These are phyloP conservation scores for Ceratocystiopsis brevicomis DNA, from an alignment of 2,329 filamentous ascomycete species.

Conservation along the genomic window DNA sequence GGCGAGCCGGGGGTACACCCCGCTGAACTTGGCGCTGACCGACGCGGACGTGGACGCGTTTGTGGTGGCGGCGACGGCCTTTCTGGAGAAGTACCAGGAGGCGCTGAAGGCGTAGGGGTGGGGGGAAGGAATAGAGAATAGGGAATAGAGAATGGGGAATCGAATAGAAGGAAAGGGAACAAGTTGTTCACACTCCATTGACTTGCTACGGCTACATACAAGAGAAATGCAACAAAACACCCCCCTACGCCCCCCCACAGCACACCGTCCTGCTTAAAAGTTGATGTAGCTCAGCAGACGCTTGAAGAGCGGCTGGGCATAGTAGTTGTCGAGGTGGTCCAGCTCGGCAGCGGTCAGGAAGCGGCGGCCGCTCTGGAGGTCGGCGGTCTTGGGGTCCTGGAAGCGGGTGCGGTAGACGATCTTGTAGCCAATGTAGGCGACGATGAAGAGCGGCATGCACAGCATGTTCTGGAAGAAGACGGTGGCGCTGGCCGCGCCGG, in stretches of 20 bases:
- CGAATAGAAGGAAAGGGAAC: no score
- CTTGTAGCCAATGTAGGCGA: constrained; percentile 60
- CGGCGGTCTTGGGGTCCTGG: constrained; percentile 56
- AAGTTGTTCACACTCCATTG: no score
- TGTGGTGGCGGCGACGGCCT: constrained; percentile 6
- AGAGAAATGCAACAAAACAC: no score
- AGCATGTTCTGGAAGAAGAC: constrained; percentile 60
- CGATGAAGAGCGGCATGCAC: constrained; percentile 46
- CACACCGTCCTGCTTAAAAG: no score
- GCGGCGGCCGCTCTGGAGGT: constrained; percentile 66
- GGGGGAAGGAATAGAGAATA: no score
- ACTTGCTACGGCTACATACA: no score
- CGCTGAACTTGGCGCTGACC: constrained; percentile 11
- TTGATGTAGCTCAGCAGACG: no score
- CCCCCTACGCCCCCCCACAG: no score
- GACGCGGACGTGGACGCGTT: constrained; percentile 10
- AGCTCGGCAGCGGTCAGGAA: constrained; percentile 32
- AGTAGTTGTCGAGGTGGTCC: no score
- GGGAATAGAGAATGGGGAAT: no score
- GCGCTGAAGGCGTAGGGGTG: background rate
- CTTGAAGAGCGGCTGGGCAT: no score
- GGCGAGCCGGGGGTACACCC: constrained; percentile 10
- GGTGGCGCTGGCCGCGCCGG: constrained; percentile 24
- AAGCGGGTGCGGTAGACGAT: constrained; percentile 50
- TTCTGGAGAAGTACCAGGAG: constrained; percentile 1